A percentile compares a stretch with the other conserved stretches of the same genome.
These are phyloP conservation scores for Ganoderma sp. DNA, from an alignment of 1,284 basidiomycete genomes.

Conservation along the genomic window DNA sequence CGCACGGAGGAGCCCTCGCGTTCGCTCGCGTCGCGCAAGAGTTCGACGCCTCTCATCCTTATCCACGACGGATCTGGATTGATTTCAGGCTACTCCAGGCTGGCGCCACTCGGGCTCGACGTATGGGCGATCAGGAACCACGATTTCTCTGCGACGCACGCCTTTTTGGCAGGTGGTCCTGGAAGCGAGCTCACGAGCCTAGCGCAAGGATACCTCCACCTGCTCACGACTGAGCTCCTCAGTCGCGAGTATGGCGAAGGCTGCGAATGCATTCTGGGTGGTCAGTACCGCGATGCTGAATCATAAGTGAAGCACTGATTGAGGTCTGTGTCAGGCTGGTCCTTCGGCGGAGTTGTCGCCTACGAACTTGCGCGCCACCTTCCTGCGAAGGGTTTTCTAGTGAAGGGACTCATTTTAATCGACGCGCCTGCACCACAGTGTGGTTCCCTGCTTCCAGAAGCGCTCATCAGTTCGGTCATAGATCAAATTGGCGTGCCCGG, in stretches of 20 bases:
- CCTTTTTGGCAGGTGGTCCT: slow-evolving; percentile 50
- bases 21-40: background rate
- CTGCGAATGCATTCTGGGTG: slow-evolving; percentile 58
- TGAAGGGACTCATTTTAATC: slow-evolving; percentile 67
- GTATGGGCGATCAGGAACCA: slow-evolving; percentile 70
- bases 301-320: background rate
- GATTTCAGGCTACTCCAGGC: slow-evolving; percentile 54
- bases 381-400: slow-evolving; percentile 45
- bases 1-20: background rate
- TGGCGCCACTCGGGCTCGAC: slow-evolving; percentile 53
- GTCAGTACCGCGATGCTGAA: slow-evolving; percentile 43
- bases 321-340: slow-evolving; percentile 61
- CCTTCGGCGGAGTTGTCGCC: slow-evolving; percentile 74
- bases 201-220: slow-evolving; percentile 43
- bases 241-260: background rate
- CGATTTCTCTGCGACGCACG: slow-evolving; percentile 41
- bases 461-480: slow-evolving; percentile 48
- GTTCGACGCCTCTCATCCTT: slow-evolving; percentile 51
- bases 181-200: slow-evolving; percentile 53
- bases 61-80: slow-evolving; percentile 77
- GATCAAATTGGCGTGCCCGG: slow-evolving; percentile 14
- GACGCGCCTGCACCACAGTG: slow-evolving; percentile 65
- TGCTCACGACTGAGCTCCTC: background rate
- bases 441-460: slow-evolving; percentile 54
- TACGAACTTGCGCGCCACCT: slow-evolving; percentile 67